Evolutionary conservation across 1,284 basidiomycete species (phyloP).

Genomic region (Sporisorium iseilematis-ciliati): DNA sequence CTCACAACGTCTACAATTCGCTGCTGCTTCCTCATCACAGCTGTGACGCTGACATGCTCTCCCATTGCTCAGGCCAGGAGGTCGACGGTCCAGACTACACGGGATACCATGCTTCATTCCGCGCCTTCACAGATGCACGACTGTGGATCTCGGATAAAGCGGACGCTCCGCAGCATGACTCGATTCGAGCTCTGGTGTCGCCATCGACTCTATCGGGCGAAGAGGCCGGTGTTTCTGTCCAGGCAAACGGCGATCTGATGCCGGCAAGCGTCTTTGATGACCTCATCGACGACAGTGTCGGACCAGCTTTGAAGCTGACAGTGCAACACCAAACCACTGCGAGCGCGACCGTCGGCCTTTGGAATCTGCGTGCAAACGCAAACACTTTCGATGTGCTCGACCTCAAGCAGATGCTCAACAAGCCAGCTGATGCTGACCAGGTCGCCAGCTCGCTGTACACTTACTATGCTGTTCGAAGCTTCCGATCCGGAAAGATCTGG

Average conservation of each 20-base stretch:
- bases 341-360: constrained; percentile 26
- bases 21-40: constrained; percentile 50
- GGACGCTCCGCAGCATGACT: constrained; percentile 15
- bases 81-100: constrained; percentile 27
- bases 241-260: constrained; percentile 16
- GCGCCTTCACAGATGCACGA: constrained; percentile 55
- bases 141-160: constrained; percentile 41
- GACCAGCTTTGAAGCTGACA: constrained; percentile 33
- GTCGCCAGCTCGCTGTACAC: constrained; percentile 3
- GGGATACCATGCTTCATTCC: constrained; percentile 56
- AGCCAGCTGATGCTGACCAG: background rate
- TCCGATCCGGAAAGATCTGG: constrained; percentile 19
- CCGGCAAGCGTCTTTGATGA: constrained; percentile 20
- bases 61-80: constrained; percentile 19
- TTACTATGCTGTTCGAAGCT: constrained; percentile 23
- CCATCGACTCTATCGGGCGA: constrained; percentile 9
- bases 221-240: constrained; percentile 1
- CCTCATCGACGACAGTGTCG: constrained; percentile 17
- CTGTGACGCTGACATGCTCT: constrained; percentile 67
- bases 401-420: constrained; percentile 8
- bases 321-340: constrained; percentile 22
- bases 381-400: constrained; percentile 20
- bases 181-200: constrained; percentile 18
- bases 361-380: constrained; percentile 31
- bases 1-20: constrained; percentile 51